These are phyloP conservation scores for Pichia sp. DNA, from an alignment of 1,139 yeast species.

Conservation along the genomic window DNA sequence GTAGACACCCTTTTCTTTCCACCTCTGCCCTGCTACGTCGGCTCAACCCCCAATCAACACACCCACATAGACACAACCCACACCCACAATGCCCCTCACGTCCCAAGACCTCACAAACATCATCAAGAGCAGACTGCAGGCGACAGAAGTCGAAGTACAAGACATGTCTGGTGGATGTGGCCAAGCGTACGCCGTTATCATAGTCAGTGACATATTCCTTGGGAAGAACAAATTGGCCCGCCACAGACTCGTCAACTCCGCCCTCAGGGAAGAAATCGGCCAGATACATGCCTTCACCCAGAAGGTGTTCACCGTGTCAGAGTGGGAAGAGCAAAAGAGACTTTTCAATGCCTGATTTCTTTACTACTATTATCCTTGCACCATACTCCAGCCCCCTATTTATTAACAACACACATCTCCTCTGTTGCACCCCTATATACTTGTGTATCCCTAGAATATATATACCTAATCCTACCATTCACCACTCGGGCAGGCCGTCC, in stretches of 20 bases:
- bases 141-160: conserved; percentile 59
- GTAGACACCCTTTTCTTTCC: no score
- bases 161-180: conserved; percentile 86
- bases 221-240: conserved; percentile 87
- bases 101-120: conserved; percentile 45
- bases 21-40: no score
- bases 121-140: conserved; percentile 50
- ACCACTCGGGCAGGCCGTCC: no score
- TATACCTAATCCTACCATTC: no score
- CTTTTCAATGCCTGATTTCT: conserved; percentile 21
- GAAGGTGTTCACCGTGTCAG: conserved; percentile 72
- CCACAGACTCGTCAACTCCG: conserved; percentile 79
- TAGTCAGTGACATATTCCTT: conserved; percentile 72
- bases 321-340: conserved; percentile 50
- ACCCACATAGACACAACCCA: no score
- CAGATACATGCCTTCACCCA: conserved; percentile 94
- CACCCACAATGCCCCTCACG: conserved; percentile 30
- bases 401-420: no score
- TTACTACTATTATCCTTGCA: no score
- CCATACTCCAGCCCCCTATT: no score
- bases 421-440: no score
- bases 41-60: no score
- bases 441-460: no score
- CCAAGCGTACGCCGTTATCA: conserved; percentile 82
- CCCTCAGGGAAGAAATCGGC: conserved; percentile 79